Evolutionary conservation across 2,329 filamentous ascomycete species (phyloP), one percentile per base, ranked within the genome.

Genomic region (Ophiostoma montium): DNA sequence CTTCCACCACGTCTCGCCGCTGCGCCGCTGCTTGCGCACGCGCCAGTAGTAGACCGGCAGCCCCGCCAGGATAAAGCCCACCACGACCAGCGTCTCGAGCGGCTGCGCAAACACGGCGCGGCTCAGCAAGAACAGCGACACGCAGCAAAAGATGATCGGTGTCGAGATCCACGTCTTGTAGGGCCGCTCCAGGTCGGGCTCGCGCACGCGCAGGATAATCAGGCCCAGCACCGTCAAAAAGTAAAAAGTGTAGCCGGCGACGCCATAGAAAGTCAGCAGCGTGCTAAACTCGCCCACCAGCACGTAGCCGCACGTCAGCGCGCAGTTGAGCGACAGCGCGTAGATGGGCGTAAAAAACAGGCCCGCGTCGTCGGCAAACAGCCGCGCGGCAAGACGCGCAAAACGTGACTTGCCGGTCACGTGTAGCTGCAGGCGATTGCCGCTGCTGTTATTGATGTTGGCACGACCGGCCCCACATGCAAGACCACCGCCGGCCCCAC

Each of bases 141-240:
- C 92, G 61, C 92, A 98, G 74, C 92, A 98, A 63, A 98, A 98
- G 50, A 95, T 90, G 56, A 98, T 90, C 11, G 92, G 92, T 2
- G 92, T 98, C 1, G 83, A 84, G 60, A 98, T 95, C 92, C 90
- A 98, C 3, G 89, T 95, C 63, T 80, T 82, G 66, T 98, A 98
- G 1, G 92, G 90, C 23, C 92, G 70, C 63, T 95, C 88, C 42
- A 98, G 74, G 54, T 82, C 72, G 4, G 92, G 92, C 64, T 98
- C 92, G 54, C 76, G 77, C 30, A 96, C 86, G 30, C 92, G 76
- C 53, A 98, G 71, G 47, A 98, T 77, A 54, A 98, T 95, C 45
- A 98, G 73, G 0, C 92, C 92, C 0, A 98, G 76, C 0, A 98
- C 92, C 0, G 90, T 94, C 50, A 94, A 69, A 64, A 98, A 98